Evolutionary conservation across 179 eudicot species (phyloP).

Genomic region (Spergularia azorica): DNA sequence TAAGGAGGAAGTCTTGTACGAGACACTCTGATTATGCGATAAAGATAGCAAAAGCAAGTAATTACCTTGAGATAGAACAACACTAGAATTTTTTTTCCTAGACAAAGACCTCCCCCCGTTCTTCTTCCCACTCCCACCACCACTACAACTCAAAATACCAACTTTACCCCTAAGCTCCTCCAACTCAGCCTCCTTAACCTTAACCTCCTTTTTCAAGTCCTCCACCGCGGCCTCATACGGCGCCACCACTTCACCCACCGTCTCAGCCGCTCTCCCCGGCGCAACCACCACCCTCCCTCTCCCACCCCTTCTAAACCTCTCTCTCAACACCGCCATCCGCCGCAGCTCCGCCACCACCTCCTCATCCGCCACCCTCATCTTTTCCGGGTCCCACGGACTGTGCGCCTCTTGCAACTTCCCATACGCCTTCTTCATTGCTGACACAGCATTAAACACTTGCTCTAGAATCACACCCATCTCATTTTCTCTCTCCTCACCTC

Average conservation of each 20-base stretch:
- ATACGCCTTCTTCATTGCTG: slow-evolving; percentile 77
- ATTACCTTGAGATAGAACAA: slow-evolving; percentile 43
- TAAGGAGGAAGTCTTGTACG: background rate
- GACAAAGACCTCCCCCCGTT: slow-evolving; percentile 41
- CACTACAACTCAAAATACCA: slow-evolving; percentile 33
- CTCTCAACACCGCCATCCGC: slow-evolving; percentile 68
- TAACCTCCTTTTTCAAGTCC: slow-evolving; percentile 78
- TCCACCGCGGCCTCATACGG: slow-evolving; percentile 90
- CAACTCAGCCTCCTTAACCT: slow-evolving; percentile 65
- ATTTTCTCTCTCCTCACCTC: slow-evolving; percentile 23
- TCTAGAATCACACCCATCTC: slow-evolving; percentile 51
- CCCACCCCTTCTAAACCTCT: slow-evolving; percentile 67
- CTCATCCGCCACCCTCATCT: slow-evolving; percentile 77
- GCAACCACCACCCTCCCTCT: slow-evolving; percentile 19
- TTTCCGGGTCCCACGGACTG: slow-evolving; percentile 88
- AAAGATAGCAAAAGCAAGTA: background rate
- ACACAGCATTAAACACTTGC: slow-evolving; percentile 75
- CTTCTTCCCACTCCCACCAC: slow-evolving; percentile 36
- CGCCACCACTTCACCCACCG: slow-evolving; percentile 71
- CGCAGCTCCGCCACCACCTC: slow-evolving; percentile 90
- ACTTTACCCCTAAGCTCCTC: slow-evolving; percentile 64
- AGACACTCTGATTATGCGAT: background rate
- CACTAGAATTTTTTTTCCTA: slow-evolving; percentile 46
- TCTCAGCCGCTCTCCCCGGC: slow-evolving; percentile 40
- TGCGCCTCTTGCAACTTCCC: slow-evolving; percentile 81